These are phyloP conservation scores for Solanum dulcamara DNA, from an alignment of 257 asterid genomes.

Conservation along the genomic window DNA sequence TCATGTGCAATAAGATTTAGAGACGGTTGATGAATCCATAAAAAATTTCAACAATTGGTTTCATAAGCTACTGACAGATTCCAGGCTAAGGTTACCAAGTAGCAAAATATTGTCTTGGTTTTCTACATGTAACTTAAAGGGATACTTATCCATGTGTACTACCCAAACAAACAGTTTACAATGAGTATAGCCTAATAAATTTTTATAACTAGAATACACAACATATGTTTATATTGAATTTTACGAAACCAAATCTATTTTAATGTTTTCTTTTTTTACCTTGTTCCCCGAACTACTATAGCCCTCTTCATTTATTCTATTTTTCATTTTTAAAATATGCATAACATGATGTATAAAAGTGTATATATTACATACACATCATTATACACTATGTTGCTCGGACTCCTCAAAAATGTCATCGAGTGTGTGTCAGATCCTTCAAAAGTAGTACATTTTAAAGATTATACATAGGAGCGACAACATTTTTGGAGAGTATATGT, in stretches of 20 bases:
- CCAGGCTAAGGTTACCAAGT: background rate
- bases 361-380: background rate
- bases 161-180: background rate
- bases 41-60: background rate
- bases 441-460: background rate
- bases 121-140: background rate
- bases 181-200: background rate
- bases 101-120: background rate
- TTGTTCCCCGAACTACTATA: background rate
- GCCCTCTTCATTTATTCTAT: background rate
- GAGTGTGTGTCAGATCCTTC: background rate
- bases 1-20: background rate
- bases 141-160: background rate
- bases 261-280: background rate
- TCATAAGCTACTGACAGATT: background rate
- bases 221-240: too few relatives aligned
- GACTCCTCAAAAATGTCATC: background rate
- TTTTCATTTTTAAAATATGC: background rate
- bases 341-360: background rate
- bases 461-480: background rate
- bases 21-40: background rate
- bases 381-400: background rate
- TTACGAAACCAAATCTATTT: background rate
- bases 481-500: background rate
- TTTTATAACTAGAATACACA: background rate